Evolutionary conservation across 1,284 basidiomycete genomes (phyloP).

Genomic region (Flammula alnicola): DNA sequence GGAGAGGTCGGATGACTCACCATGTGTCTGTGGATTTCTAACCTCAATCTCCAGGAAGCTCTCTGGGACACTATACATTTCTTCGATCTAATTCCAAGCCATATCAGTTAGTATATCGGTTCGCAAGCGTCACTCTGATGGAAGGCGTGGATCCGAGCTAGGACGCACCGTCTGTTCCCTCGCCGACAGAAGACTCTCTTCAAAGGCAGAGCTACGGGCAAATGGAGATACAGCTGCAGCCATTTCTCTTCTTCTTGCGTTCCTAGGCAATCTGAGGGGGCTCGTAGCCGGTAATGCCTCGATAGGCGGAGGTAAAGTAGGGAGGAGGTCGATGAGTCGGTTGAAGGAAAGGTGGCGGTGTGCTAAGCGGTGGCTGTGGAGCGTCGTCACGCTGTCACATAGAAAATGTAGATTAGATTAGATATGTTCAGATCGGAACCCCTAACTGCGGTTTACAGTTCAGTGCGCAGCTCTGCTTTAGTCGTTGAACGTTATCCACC

Average conservation of each 20-base stretch:
- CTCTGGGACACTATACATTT: slow-evolving; percentile 98
- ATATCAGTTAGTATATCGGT: neutral
- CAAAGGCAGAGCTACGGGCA: slow-evolving; percentile 74
- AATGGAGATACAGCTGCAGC: slow-evolving; percentile 82
- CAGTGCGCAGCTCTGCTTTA: too few species aligned
- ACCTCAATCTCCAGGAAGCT: slow-evolving; percentile 99
- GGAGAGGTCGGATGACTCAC: slow-evolving; percentile 61
- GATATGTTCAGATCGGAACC: too few species aligned
- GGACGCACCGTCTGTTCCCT: slow-evolving; percentile 82
- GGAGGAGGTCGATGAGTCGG: neutral
- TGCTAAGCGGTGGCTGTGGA: neutral
- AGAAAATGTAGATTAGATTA: slow-evolving; percentile 1
- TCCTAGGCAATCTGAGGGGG: neutral
- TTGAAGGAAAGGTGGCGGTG: neutral
- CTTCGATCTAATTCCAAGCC: slow-evolving; percentile 75
- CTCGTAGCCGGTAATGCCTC: too few species aligned
- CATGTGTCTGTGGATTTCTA: slow-evolving; percentile 95
- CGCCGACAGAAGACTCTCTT: slow-evolving; percentile 69
- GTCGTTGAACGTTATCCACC: too few species aligned
- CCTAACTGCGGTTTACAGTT: too few species aligned
- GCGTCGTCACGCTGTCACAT: neutral
- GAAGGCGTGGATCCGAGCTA: slow-evolving; percentile 5
- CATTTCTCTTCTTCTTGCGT: slow-evolving; percentile 12
- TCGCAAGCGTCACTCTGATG: slow-evolving; percentile 2
- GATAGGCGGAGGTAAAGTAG: neutral